Base-by-base conservation (phyloP, 2,329 filamentous ascomycete species). In the Blastomyces gilchristii region DNA sequence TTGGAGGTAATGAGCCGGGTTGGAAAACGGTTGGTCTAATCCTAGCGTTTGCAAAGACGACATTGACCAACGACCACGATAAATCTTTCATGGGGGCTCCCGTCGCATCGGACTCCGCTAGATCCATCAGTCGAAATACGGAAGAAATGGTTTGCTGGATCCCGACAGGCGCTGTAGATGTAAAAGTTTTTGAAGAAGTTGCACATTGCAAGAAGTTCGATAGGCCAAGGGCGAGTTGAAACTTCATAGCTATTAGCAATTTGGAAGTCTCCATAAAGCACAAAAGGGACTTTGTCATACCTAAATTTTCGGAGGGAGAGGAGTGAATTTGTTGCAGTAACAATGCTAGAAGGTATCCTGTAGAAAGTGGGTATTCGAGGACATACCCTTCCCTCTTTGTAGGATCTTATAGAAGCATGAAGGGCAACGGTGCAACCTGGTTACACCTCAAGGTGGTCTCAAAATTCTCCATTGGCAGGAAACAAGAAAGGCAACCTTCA, bases 161-260 rank as follows among this genome's bases (percentile, higher is more conserved):
- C 86, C 63, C 81, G 75, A 71, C 88, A 91, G 53, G 83, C 81
- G 63, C 85, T 86, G 77, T 90, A 90, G 74, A 91, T 86, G 76
- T 89, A 90, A 74, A 87, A 90, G 75, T 89, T 89, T 70, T 87
- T 88, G 70, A 85, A 87, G 71, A 87, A 89, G 70, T 81, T 77
- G 76, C 80, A 82, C 80, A 82, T 82, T 52, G 28, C 43, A 41
- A 22, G 3, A 28, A n/a, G 9, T 61, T 49, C 12, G 18, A 28
- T 53, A 43, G n/a, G 18, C 4, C 5, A 37, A n/a, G 28, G 7
- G 31, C 49, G 25, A 31, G 25, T 12, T 12, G 28, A 4, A 31
- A 18, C 49, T 52, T 11, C 25, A 52, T 16, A 31, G 16, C 39
- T 28, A 41, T 61, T 25, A 61, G 45, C 49, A 43, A 61, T 49